Percentiles rank a stretch among this genome's conserved stretches.
phyloP scores from a whole-genome alignment of 805 yeast genomes.

The Sugiyamaella valdiviana region DNA sequence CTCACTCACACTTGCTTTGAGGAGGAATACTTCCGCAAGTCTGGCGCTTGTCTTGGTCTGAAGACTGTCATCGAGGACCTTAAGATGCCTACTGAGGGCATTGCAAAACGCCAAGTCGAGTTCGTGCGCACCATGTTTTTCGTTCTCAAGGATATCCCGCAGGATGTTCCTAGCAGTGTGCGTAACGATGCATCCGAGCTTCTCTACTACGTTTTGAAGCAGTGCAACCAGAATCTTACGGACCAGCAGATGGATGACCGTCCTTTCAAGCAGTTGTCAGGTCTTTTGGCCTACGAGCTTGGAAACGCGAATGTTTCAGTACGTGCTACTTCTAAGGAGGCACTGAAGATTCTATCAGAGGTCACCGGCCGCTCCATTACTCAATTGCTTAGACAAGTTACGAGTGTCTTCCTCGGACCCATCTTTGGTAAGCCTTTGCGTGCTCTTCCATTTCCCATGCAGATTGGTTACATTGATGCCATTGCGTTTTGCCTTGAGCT shows the following conservation, averaged over 20 bases:
- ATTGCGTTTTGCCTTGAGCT: conserved; percentile 83
- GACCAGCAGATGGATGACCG: conserved; percentile 61
- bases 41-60: conserved; percentile 86
- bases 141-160: conserved; percentile 82
- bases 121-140: conserved; percentile 80
- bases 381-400: conserved; percentile 74
- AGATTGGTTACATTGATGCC: conserved; percentile 96
- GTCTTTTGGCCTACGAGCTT: conserved; percentile 87
- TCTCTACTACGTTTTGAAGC: conserved; percentile 54
- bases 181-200: conserved; percentile 64
- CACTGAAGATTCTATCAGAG: conserved; percentile 61
- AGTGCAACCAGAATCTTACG: conserved; percentile 58
- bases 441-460: conserved; percentile 97
- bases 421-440: conserved; percentile 94
- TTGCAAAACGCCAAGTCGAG: conserved; percentile 73
- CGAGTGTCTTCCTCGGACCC: conserved; percentile 77
- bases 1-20: conserved; percentile 90
- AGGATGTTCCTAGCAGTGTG: conserved; percentile 79
- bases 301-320: conserved; percentile 83
- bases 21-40: conserved; percentile 75
- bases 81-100: conserved; percentile 63
- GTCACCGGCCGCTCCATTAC: conserved; percentile 65
- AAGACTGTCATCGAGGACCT: conserved; percentile 64
- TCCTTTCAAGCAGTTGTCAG: conserved; percentile 72
- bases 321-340: conserved; percentile 71